Base-by-base conservation (phyloP, 2,329 filamentous ascomycete species). In the Purpureocillium lavendulum region DNA sequence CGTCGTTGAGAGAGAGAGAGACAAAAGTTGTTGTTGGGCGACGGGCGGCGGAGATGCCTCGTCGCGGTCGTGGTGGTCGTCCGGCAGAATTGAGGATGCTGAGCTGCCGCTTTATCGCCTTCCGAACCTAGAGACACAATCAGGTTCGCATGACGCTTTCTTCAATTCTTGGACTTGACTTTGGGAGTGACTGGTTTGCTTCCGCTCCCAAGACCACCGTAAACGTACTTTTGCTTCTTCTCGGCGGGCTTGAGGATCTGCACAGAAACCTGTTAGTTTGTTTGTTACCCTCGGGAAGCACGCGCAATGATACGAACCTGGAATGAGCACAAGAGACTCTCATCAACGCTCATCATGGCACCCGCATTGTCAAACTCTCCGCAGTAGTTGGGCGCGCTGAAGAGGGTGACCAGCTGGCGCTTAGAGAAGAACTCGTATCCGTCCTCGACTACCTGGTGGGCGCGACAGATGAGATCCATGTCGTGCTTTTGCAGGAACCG, bases 201-300 rank as follows among this genome's bases (percentile, higher is more conserved):
- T 46, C 46, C 43, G 70, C 75, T 75, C 70, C 77, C 80, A 67
- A 83, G 74, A 70, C 76, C 74, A 70, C 73, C 74, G 71, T 80
- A 77, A 62, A 94, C 89, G 75, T 94, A 97, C 89, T 97, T 97
- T 87, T 96, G 90, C 83, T 98, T 98, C 83, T 98, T 98, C 80
- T 98, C 92, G 67, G 92, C 92, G 60, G 92, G 92, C 75, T 97
- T 98, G 73, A 98, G 77, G 62, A 98, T 97, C 87, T 94, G 54
- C 21, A 30, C 3, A 10, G 14, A 14, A 7, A 14, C 37, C 9
- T 14, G 35, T 35, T 33, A 30, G 40, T 33, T 35, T 33, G 26
- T 38, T 33, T 17, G 38, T n/a, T 13, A 21, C 10, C 7, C 35
- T 26, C 21, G 21, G 21, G 6, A 32, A 21, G 8, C 14, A 30